Evolutionary conservation across 2,329 filamentous ascomycete genomes (phyloP).

Genomic region (Pseudogymnoascus sp.): DNA sequence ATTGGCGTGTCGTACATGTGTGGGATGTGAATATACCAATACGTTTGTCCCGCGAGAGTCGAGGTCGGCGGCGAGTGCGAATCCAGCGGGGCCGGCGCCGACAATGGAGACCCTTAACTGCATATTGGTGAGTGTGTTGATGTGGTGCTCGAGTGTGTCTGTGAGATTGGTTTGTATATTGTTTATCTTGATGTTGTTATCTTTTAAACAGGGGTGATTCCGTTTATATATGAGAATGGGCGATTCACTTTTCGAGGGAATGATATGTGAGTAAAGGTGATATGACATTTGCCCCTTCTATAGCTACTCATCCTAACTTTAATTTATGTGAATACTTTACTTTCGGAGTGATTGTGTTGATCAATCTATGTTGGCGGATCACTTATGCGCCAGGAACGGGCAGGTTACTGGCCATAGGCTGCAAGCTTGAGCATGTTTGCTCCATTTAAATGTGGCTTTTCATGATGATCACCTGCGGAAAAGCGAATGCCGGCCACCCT

Average conservation of each 20-base stretch:
- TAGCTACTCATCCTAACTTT: neutral
- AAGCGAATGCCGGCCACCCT: neutral
- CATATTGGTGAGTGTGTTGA: neutral
- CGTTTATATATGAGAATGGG: neutral
- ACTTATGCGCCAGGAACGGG: neutral
- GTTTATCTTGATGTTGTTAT: neutral
- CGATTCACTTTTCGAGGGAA: neutral
- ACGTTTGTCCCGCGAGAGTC: slow-evolving; percentile 16
- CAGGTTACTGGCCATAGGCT: neutral
- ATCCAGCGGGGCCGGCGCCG: slow-evolving; percentile 14
- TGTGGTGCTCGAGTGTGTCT: neutral
- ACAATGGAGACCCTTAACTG: slow-evolving; percentile 16
- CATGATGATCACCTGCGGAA: neutral
- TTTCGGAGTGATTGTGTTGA: neutral
- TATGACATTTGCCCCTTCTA: neutral
- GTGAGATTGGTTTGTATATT: no score
- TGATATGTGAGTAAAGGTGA: neutral
- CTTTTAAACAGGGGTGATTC: neutral
- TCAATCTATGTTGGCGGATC: neutral
- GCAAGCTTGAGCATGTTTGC: slow-evolving; percentile 1
- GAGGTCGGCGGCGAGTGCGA: slow-evolving; percentile 11
- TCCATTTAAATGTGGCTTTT: slow-evolving; percentile 8
- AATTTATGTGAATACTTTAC: neutral
- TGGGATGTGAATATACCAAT: slow-evolving; percentile 22
- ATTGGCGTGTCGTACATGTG: slow-evolving; percentile 16